phyloP scores from a whole-genome alignment of 768 basidiomycete genomes.

The Tricholoma sp. region DNA sequence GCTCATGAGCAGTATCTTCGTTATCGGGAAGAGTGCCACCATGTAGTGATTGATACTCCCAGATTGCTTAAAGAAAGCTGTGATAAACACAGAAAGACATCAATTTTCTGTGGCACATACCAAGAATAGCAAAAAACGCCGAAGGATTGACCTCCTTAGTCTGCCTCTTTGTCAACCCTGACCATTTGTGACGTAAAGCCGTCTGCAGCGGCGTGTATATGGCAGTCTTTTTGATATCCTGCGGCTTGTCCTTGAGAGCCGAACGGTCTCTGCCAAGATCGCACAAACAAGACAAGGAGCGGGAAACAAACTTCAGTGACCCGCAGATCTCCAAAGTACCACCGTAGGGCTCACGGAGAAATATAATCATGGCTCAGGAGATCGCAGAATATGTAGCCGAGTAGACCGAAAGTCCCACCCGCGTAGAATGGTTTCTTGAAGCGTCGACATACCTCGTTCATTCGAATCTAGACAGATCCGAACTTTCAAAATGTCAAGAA shows the following conservation, averaged over 20 bases:
- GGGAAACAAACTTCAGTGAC: conserved; percentile 7
- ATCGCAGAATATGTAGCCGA: conserved; percentile 95
- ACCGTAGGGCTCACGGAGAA: conserved; percentile 56
- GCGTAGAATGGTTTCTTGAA: conserved; percentile 79
- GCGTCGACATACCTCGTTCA: conserved; percentile 78
- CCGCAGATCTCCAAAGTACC: conserved; percentile 4
- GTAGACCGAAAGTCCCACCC: conserved; percentile 87
- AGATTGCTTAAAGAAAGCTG: conserved; percentile 51
- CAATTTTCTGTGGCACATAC: conserved; percentile 31
- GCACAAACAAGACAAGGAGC: conserved; percentile 4
- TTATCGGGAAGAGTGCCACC: conserved; percentile 53
- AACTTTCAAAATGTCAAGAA: conserved; percentile 6
- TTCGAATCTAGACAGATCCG: conserved; percentile 47
- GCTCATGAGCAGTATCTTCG: conserved; percentile 41
- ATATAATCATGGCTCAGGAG: conserved; percentile 84
- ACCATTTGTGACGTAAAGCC: conserved; percentile 69
- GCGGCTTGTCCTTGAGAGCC: conserved; percentile 51
- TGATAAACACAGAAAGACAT: neutral
- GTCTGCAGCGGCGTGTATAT: conserved; percentile 58
- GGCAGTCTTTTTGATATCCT: conserved; percentile 54
- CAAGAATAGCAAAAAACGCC: conserved; percentile 64
- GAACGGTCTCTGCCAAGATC: conserved; percentile 52
- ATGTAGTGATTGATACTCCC: conserved; percentile 72
- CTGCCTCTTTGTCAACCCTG: conserved; percentile 61
- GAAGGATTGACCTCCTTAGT: conserved; percentile 83